phyloP scores from a whole-genome alignment of 345 rosid species.

The Aquilaria sinensis region DNA sequence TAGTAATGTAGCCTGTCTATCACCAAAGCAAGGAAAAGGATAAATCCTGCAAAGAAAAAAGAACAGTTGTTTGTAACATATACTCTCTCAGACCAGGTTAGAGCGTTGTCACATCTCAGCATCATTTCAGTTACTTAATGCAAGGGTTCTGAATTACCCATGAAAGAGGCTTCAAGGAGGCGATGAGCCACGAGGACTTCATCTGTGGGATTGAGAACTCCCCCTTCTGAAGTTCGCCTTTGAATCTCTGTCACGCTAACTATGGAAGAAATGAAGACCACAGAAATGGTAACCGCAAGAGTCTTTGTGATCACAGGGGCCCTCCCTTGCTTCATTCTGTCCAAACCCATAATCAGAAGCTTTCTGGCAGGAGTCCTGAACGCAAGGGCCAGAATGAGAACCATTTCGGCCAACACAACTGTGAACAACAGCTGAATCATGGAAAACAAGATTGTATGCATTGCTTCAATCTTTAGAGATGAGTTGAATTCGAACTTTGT shows the following conservation, averaged over 20 bases:
- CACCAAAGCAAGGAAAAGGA: constrained; percentile 31
- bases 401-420: constrained; percentile 34
- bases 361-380: constrained; percentile 33
- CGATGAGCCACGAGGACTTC: constrained; percentile 35
- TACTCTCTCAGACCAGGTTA: background rate
- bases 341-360: constrained; percentile 30
- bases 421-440: constrained; percentile 38
- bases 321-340: constrained; percentile 33
- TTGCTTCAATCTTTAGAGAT: background rate
- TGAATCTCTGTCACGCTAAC: constrained; percentile 16
- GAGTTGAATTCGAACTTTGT: background rate
- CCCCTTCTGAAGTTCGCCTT: constrained; percentile 23
- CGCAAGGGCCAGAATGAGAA: constrained; percentile 21
- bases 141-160: constrained; percentile 28
- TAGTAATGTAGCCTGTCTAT: constrained; percentile 28
- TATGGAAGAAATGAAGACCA: constrained; percentile 28
- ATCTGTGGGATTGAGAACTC: constrained; percentile 36
- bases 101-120: background rate
- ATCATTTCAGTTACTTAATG: background rate
- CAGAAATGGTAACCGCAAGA: constrained; percentile 31
- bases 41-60: constrained; percentile 25
- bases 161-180: constrained; percentile 38
- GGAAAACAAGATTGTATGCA: background rate
- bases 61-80: background rate
- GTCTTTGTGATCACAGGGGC: constrained; percentile 37